Conservation (phyloP, 129 eudicot species). For the Flaveria sonorensis region DNA sequence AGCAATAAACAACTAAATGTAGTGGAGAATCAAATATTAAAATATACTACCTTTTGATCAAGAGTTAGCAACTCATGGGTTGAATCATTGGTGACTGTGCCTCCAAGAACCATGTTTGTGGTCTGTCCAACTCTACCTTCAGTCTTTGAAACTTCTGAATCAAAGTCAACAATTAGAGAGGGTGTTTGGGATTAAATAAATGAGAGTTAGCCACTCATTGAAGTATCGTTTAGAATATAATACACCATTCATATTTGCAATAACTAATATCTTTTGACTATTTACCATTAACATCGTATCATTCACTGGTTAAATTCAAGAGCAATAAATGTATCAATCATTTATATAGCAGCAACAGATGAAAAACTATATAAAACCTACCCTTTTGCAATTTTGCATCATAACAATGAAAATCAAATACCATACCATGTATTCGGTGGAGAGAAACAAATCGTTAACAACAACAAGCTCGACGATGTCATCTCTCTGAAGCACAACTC, state of each 20-base stretch:
- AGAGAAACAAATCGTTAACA: conserved; percentile 86
- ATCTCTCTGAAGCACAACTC: conserved; percentile 85
- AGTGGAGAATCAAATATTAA: background rate
- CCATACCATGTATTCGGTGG: conserved; percentile 86
- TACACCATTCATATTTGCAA: background rate
- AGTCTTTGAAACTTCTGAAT: conserved; percentile 82
- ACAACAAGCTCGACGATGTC: conserved; percentile 96
- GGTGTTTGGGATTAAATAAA: no score
- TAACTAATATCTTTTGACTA: background rate
- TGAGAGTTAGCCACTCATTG: no score
- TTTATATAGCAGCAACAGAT: background rate
- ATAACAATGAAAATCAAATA: conserved; percentile 6
- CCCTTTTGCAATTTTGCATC: no score
- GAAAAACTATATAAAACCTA: background rate
- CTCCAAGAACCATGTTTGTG: conserved; percentile 80
- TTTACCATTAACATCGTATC: background rate
- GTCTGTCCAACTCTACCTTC: conserved; percentile 91
- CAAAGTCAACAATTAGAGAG: background rate
- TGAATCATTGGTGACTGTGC: conserved; percentile 83
- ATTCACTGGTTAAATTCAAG: background rate
- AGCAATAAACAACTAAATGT: background rate
- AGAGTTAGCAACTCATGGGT: conserved; percentile 73
- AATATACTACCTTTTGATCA: conserved; percentile 72
- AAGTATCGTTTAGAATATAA: background rate
- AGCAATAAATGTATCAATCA: background rate